Percentiles rank a stretch among this genome's conserved stretches.
Conservation (phyloP, 192 early-diverging fungal genomes). For the Haplosporangium gracile region DNA sequence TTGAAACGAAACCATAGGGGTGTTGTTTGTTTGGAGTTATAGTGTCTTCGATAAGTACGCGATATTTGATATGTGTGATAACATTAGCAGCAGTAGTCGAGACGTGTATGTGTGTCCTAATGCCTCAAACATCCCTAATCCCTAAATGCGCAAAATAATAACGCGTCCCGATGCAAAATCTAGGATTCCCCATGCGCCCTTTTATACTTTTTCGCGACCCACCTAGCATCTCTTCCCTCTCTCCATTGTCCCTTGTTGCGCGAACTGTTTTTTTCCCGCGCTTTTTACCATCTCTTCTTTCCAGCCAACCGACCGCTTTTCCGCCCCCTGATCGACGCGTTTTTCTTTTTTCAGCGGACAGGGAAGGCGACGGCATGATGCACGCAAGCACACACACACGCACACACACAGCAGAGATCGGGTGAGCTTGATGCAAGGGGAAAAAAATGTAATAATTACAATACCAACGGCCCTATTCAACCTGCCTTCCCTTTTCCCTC, state of each 20-base stretch:
- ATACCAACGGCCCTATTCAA: not conserved
- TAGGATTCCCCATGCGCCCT: not conserved
- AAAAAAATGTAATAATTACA: constrained; percentile 1
- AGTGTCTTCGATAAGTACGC: not conserved
- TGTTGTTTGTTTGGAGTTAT: too few species aligned
- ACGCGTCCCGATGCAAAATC: constrained; percentile 4
- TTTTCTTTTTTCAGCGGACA: not conserved
- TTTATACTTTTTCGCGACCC: constrained; percentile 4
- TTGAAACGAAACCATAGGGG: too few species aligned
- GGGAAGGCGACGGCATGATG: not conserved
- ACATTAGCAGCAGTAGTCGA: not conserved
- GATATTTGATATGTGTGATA: not conserved
- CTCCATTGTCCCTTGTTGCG: not conserved
- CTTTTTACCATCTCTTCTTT: not conserved
- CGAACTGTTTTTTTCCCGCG: constrained; percentile 3
- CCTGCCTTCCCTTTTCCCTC: not conserved
- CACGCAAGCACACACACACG: not conserved
- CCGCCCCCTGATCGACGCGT: not conserved
- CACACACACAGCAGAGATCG: not conserved
- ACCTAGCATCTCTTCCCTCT: not conserved
- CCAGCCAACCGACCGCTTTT: not conserved
- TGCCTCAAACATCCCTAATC: not conserved
- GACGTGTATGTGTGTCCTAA: not conserved
- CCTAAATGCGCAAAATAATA: not conserved
- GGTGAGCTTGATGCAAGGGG: not conserved